Evolutionary conservation across 441 rosid genomes (phyloP), one percentile per base, ranked within the genome.

Genomic region (Gossypium aridum): DNA sequence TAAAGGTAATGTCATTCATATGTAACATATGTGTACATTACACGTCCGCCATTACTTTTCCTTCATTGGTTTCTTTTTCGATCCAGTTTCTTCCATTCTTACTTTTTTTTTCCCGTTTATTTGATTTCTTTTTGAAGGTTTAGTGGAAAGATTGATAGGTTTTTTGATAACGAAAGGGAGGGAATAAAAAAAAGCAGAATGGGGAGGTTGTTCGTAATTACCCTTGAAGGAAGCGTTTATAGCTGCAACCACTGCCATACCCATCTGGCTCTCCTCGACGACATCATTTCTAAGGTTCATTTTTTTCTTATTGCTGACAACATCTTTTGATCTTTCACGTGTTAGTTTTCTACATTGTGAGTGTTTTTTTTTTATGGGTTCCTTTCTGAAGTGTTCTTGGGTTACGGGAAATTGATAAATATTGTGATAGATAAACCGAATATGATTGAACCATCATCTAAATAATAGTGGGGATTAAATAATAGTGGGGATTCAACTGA

Each of bases 211-310:
- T 92, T 89, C 70, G 28, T 85, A 82, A 72, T 85, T 69, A 79
- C 65, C 72, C 88, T 91, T 74, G 89, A 92, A 74, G 92, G 94
- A 79, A 78, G 49, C 47, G 64, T 82, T 47, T 90, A 91, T 75
- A 85, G 85, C 80, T 92, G 98, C 86, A 92, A 88, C 71, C 87
- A 87, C 85, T 92, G 98, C 79, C 77, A 72, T 0, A 85, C 90
- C 17, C 89, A 85, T 81, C 85, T 92, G 62, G 96, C 88, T 14
- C 65, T 87, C 25, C 9, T 74, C 26, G 80, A 78, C 53, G 93
- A 91, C 78, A 78, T 91, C 22, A 68, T 89, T 53, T 92, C 96
- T 7, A 87, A 86, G 96, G 96, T 92, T 66, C 57, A 60, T 6
- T 25, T 23, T 31, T n/a, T 51, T 16, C 43, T 20, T 31, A 20